Conservation (phyloP, 2,329 filamentous ascomycete species). For the Trichoderma afroharzianum region DNA sequence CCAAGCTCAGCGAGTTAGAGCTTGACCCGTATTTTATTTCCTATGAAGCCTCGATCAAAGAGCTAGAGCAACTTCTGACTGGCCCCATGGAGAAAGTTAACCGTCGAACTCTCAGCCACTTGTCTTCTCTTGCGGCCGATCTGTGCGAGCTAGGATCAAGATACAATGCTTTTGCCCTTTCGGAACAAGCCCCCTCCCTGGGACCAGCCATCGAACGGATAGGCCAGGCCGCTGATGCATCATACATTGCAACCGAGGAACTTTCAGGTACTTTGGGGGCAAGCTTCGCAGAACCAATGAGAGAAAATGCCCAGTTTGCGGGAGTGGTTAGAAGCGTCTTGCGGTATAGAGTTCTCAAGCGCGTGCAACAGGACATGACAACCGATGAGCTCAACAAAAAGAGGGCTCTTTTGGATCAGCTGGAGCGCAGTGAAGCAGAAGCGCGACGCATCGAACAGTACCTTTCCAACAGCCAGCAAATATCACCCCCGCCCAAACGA, state of each 20-base stretch:
- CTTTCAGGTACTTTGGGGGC: conserved; percentile 83
- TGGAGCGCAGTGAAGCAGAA: conserved; percentile 93
- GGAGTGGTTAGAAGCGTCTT: conserved; percentile 87
- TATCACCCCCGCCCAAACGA: conserved; percentile 58
- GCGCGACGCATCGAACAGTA: conserved; percentile 93
- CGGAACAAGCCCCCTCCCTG: conserved; percentile 83
- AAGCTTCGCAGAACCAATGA: conserved; percentile 94
- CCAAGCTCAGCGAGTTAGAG: conserved; percentile 78
- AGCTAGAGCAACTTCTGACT: conserved; percentile 81
- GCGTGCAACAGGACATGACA: conserved; percentile 97
- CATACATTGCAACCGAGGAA: conserved; percentile 93
- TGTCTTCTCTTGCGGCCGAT: conserved; percentile 80
- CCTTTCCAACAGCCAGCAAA: conserved; percentile 68
- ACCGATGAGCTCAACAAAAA: conserved; percentile 91
- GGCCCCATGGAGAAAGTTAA: conserved; percentile 98
- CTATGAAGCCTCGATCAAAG: conserved; percentile 88
- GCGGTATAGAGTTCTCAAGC: conserved; percentile 84
- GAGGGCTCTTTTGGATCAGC: conserved; percentile 70
- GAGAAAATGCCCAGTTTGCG: conserved; percentile 95
- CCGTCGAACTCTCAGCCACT: conserved; percentile 77
- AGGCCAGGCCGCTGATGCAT: conserved; percentile 91
- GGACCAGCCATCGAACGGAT: conserved; percentile 91
- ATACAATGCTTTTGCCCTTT: conserved; percentile 94
- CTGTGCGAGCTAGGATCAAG: conserved; percentile 90
- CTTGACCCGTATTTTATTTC: conserved; percentile 94